phyloP scores from a whole-genome alignment of 202 grass and related monocot species.

The Tripidium arundinaceum region DNA sequence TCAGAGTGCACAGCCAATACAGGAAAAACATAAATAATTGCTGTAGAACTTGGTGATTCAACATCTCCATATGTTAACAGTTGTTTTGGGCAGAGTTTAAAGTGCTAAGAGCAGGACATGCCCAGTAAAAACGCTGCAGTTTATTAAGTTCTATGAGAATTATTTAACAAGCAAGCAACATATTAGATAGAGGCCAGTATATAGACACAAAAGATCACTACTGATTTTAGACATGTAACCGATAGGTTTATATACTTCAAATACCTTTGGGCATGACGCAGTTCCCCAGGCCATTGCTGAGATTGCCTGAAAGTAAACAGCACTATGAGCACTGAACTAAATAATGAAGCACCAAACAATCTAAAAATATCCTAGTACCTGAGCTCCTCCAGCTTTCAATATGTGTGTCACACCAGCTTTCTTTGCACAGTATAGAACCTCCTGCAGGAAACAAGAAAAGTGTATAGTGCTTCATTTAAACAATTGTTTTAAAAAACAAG shows the following conservation, averaged over 20 bases:
- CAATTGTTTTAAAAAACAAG: not conserved
- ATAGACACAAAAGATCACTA: not conserved
- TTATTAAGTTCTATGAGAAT: not conserved
- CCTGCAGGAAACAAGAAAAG: conserved; percentile 46
- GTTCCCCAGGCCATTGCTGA: conserved; percentile 98
- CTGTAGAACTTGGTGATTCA: not conserved
- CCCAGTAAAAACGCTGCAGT: not conserved
- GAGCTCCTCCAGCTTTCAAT: conserved; percentile 93
- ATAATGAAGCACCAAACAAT: not conserved
- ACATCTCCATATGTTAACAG: not conserved
- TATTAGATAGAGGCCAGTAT: not conserved
- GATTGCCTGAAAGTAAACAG: conserved; percentile 61
- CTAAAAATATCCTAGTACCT: conserved; percentile 48
- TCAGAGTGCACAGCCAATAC: not conserved
- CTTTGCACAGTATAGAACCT: conserved; percentile 97
- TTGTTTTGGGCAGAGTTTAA: not conserved
- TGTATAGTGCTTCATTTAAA: not conserved
- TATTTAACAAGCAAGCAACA: conserved; percentile 5
- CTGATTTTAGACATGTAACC: not conserved
- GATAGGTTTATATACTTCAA: conserved; percentile 1
- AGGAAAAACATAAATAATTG: not conserved
- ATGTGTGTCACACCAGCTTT: conserved; percentile 93
- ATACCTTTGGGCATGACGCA: conserved; percentile 86
- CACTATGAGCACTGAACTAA: conserved; percentile 11
- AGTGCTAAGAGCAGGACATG: not conserved